Conservation (phyloP, 306 rosid species). For the Sicyos edulis region DNA sequence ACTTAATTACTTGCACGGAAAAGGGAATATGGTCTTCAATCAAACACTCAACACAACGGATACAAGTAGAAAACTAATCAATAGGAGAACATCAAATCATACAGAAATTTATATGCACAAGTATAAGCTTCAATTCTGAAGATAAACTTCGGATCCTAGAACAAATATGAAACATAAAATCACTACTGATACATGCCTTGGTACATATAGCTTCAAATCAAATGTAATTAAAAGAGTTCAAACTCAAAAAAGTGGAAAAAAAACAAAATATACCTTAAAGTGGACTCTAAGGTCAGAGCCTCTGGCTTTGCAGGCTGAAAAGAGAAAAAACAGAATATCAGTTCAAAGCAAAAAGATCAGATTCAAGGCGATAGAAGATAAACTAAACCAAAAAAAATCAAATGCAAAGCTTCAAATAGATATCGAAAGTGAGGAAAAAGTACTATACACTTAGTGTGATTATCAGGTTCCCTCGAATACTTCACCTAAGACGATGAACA, state of each 20-base stretch:
- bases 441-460: constrained; percentile 66
- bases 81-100: background rate
- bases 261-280: constrained; percentile 77
- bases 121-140: too few relatives aligned
- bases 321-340: background rate
- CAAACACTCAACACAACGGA: too few relatives aligned
- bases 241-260: background rate
- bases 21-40: background rate
- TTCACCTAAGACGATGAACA: constrained; percentile 49
- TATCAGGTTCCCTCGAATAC: constrained; percentile 91
- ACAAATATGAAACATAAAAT: too few relatives aligned
- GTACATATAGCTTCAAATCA: too few relatives aligned
- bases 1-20: background rate
- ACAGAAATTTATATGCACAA: background rate
- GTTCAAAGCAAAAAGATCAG: background rate
- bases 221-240: too few relatives aligned
- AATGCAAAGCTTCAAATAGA: background rate
- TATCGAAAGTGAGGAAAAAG: background rate
- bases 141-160: too few relatives aligned
- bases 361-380: background rate
- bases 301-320: constrained; percentile 94
- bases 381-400: background rate
- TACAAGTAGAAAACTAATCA: too few relatives aligned
- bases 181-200: too few relatives aligned
- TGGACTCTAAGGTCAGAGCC: constrained; percentile 89